These are phyloP conservation scores for Hypericum androsaemum DNA, from an alignment of 345 rosid genomes.

Conservation along the genomic window DNA sequence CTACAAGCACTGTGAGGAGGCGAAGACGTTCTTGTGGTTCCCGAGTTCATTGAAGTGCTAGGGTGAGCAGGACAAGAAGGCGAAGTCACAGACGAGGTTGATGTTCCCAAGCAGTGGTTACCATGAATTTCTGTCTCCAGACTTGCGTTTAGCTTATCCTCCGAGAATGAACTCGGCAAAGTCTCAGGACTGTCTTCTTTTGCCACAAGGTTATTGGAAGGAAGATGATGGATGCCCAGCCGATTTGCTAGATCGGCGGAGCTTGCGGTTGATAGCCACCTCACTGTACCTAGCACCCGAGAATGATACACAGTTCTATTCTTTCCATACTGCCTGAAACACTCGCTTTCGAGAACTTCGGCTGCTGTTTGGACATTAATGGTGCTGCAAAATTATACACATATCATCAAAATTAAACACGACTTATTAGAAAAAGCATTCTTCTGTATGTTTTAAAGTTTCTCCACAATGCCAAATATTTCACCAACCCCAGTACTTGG, in stretches of 20 bases:
- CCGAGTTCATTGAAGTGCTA: slow-evolving; percentile 3
- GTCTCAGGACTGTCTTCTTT: slow-evolving; percentile 19
- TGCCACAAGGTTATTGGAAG: slow-evolving; percentile 7
- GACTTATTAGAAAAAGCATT: not conserved
- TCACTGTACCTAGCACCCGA: slow-evolving; percentile 65
- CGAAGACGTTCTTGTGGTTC: slow-evolving; percentile 9
- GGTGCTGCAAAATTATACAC: slow-evolving; percentile 30
- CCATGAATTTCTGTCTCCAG: slow-evolving; percentile 7
- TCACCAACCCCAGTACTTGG: too few relatives aligned
- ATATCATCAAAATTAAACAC: not conserved
- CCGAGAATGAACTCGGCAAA: slow-evolving; percentile 5
- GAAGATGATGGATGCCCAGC: not conserved
- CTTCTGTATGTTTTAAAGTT: not conserved
- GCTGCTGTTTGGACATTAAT: slow-evolving; percentile 41
- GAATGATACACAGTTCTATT: slow-evolving; percentile 75
- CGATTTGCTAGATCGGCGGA: slow-evolving; percentile 13
- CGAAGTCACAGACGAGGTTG: slow-evolving; percentile 3
- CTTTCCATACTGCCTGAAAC: slow-evolving; percentile 72
- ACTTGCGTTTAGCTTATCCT: slow-evolving; percentile 11
- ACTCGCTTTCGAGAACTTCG: slow-evolving; percentile 57
- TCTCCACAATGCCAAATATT: too few relatives aligned
- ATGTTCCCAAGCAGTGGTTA: slow-evolving; percentile 12
- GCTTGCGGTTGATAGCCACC: slow-evolving; percentile 63
- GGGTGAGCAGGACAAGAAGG: too few relatives aligned
- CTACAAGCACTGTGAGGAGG: slow-evolving; percentile 12